phyloP scores from a whole-genome alignment of 2,329 filamentous ascomycete species.

The Capronia coronata region DNA sequence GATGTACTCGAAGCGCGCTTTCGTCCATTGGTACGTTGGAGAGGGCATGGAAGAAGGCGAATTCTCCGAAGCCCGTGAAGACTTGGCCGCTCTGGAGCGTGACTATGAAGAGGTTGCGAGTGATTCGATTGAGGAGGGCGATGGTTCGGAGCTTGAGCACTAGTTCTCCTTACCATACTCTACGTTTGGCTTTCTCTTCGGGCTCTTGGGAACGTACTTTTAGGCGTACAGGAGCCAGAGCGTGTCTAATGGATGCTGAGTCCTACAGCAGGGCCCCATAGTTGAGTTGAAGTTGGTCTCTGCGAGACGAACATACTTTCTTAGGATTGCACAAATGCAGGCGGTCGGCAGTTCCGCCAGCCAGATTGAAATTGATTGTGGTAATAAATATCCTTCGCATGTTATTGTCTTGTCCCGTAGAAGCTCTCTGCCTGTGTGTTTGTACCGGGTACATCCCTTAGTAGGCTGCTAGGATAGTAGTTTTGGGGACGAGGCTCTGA shows the following conservation, averaged over 20 bases:
- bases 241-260: constrained; percentile 6
- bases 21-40: constrained; percentile 99
- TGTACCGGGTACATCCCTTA: too few species aligned
- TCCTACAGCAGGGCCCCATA: neutral
- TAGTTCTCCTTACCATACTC: constrained; percentile 46
- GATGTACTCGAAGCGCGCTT: constrained; percentile 99
- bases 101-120: constrained; percentile 98
- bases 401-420: too few species aligned
- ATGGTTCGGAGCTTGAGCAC: constrained; percentile 84
- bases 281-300: constrained; percentile 10
- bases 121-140: constrained; percentile 84
- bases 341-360: neutral
- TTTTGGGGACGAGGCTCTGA: too few species aligned
- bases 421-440: too few species aligned
- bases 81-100: constrained; percentile 92
- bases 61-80: constrained; percentile 98
- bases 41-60: constrained; percentile 99
- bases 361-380: neutral
- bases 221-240: constrained; percentile 19
- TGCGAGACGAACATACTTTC: constrained; percentile 15
- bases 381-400: too few species aligned
- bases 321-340: constrained; percentile 2
- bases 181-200: constrained; percentile 2
- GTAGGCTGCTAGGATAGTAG: too few species aligned
- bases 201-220: constrained; percentile 11